Percentiles rank a stretch among this genome's conserved stretches.
phyloP scores from a whole-genome alignment of 75 land plant species.

The Larix kaempferi region DNA sequence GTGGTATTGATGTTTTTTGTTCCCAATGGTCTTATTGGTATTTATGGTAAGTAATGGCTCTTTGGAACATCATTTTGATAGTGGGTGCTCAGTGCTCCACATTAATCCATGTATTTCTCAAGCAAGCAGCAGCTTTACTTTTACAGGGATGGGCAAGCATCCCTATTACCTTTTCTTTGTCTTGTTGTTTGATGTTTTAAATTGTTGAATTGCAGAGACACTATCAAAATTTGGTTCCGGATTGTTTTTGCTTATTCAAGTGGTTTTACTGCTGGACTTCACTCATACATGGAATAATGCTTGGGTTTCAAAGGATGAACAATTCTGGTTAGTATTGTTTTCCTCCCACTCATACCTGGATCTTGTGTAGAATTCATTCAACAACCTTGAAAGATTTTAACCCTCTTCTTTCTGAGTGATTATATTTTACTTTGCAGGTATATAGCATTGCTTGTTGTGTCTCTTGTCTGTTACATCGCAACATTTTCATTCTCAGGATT shows the following conservation, averaged over 20 bases:
- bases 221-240: constrained; percentile 91
- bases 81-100: background rate
- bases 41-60: constrained; percentile 67
- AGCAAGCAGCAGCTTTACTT: too few relatives aligned
- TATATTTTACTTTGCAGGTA: constrained; percentile 53
- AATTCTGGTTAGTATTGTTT: constrained; percentile 61
- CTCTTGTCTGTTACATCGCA: constrained; percentile 66
- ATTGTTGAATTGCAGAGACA: constrained; percentile 42
- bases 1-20: constrained; percentile 88
- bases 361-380: constrained; percentile 2
- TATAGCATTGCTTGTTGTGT: constrained; percentile 59
- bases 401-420: constrained; percentile 25
- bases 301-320: constrained; percentile 97
- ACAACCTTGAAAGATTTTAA: background rate
- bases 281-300: constrained; percentile 92
- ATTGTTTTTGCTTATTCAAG: constrained; percentile 85
- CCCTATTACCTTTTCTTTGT: background rate
- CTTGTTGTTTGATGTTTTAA: background rate
- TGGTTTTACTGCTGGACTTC: constrained; percentile 81
- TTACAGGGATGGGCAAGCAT: background rate
- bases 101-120: background rate
- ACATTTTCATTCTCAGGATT: constrained; percentile 67
- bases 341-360: background rate
- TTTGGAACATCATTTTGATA: background rate
- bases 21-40: constrained; percentile 67